These are phyloP conservation scores for Marasmius fiardii DNA, from an alignment of 1,284 basidiomycete species.

Conservation along the genomic window DNA sequence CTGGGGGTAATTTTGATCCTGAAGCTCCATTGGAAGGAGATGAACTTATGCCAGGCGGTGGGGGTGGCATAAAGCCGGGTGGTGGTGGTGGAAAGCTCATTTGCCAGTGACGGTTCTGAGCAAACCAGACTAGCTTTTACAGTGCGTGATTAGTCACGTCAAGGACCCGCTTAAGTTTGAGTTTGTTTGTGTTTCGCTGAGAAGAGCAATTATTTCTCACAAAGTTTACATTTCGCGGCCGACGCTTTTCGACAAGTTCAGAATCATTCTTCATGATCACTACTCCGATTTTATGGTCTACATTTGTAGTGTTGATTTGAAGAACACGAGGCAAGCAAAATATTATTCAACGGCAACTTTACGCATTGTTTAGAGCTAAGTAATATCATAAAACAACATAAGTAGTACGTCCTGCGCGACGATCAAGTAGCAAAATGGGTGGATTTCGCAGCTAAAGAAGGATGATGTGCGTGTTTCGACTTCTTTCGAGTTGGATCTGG, in stretches of 20 bases:
- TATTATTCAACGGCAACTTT: too few relatives aligned
- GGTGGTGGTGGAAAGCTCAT: conserved; percentile 54
- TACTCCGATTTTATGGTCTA: too few relatives aligned
- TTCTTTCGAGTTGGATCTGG: neutral
- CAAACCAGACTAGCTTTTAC: neutral
- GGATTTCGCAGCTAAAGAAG: neutral
- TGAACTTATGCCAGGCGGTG: conserved; percentile 59
- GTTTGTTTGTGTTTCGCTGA: neutral
- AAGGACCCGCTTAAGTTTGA: neutral
- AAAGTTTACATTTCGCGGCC: too few relatives aligned
- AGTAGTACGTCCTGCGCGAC: too few relatives aligned
- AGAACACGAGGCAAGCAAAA: too few relatives aligned
- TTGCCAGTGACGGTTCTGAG: conserved; percentile 6
- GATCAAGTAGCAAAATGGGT: too few relatives aligned
- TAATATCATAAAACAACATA: too few relatives aligned
- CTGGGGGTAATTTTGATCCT: conserved; percentile 65
- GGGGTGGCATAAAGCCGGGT: conserved; percentile 59
- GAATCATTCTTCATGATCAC: too few relatives aligned
- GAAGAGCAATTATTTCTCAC: too few relatives aligned
- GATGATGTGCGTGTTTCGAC: neutral
- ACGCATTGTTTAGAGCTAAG: too few relatives aligned
- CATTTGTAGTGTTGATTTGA: too few relatives aligned
- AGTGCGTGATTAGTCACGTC: neutral
- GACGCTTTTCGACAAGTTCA: too few relatives aligned
- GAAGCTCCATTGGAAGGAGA: conserved; percentile 45